Evolutionary conservation across 78 protist genomes (phyloP).

Genomic region (Isochrysis galbana): DNA sequence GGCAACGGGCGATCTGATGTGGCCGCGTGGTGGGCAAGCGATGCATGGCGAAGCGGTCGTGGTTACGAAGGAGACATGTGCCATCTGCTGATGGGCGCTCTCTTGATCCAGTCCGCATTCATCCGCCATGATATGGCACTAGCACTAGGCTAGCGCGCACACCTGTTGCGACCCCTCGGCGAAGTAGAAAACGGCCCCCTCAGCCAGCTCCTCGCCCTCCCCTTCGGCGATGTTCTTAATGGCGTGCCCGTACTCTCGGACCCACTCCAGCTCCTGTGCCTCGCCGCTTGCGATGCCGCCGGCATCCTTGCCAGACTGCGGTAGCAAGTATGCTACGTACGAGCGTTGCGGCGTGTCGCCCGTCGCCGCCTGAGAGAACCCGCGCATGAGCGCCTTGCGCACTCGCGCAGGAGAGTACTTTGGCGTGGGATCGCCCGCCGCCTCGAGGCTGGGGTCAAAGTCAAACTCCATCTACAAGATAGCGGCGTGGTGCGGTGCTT

Average conservation of each 20-base stretch:
- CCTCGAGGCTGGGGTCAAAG: not conserved
- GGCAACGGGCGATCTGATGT: too few relatives aligned
- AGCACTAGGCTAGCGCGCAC: too few relatives aligned
- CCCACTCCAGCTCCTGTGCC: slow-evolving; percentile 10
- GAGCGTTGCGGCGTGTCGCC: not conserved
- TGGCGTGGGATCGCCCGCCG: not conserved
- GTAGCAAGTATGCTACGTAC: not conserved
- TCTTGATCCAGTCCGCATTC: too few relatives aligned
- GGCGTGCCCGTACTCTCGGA: not conserved
- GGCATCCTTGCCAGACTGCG: not conserved
- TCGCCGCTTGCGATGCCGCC: not conserved
- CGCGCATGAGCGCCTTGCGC: not conserved
- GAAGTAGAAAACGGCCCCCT: too few relatives aligned
- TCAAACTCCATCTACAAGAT: too few relatives aligned
- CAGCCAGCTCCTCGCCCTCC: too few relatives aligned
- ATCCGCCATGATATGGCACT: too few relatives aligned
- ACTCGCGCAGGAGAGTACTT: not conserved
- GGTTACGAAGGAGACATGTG: too few relatives aligned
- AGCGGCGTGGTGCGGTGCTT: too few relatives aligned
- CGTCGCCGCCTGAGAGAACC: not conserved
- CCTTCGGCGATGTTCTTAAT: not conserved
- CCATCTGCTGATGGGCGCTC: too few relatives aligned
- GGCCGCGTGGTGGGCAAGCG: too few relatives aligned
- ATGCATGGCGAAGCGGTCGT: too few relatives aligned
- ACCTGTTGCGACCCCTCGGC: not conserved